A percentile compares a stretch with the other conserved stretches of the same genome.
These are phyloP conservation scores for Zygoascus ofunaensis DNA, from an alignment of 805 yeast species.

Conservation along the genomic window DNA sequence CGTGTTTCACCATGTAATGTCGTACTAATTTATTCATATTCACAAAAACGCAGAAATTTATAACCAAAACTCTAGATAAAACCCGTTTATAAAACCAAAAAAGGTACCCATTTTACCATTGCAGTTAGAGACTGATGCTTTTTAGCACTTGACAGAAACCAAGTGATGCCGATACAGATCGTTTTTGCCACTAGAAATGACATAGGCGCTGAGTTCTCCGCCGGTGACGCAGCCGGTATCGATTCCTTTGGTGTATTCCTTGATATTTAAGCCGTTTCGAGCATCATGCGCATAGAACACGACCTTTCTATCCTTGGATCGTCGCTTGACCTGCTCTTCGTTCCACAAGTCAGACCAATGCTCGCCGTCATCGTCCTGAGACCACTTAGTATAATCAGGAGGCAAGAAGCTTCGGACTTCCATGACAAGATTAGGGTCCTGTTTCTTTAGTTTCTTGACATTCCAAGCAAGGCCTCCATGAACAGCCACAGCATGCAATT, in stretches of 20 bases:
- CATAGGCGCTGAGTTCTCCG: slow-evolving; percentile 53
- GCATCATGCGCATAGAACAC: slow-evolving; percentile 91
- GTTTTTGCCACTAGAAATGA: slow-evolving; percentile 29
- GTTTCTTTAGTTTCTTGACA: slow-evolving; percentile 40
- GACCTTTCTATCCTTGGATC: slow-evolving; percentile 24
- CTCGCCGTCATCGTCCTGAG: slow-evolving; percentile 37
- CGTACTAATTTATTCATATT: no score
- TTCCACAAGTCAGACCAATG: slow-evolving; percentile 57
- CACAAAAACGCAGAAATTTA: no score
- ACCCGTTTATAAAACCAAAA: no score
- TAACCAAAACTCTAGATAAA: no score
- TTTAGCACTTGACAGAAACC: slow-evolving; percentile 25
- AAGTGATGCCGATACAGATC: slow-evolving; percentile 24
- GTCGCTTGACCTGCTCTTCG: slow-evolving; percentile 29
- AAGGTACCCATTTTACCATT: no score
- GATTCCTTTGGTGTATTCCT: slow-evolving; percentile 63
- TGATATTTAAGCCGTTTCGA: slow-evolving; percentile 56
- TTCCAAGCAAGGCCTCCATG: slow-evolving; percentile 81
- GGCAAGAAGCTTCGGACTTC: slow-evolving; percentile 63
- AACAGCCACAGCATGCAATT: slow-evolving; percentile 46
- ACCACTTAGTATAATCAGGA: slow-evolving; percentile 50
- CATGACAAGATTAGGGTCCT: slow-evolving; percentile 52
- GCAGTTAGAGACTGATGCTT: no score
- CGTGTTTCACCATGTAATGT: no score
- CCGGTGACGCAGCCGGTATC: slow-evolving; percentile 82